Conservation (phyloP, 75 land plant species). For the Sequoiadendron giganteum region DNA sequence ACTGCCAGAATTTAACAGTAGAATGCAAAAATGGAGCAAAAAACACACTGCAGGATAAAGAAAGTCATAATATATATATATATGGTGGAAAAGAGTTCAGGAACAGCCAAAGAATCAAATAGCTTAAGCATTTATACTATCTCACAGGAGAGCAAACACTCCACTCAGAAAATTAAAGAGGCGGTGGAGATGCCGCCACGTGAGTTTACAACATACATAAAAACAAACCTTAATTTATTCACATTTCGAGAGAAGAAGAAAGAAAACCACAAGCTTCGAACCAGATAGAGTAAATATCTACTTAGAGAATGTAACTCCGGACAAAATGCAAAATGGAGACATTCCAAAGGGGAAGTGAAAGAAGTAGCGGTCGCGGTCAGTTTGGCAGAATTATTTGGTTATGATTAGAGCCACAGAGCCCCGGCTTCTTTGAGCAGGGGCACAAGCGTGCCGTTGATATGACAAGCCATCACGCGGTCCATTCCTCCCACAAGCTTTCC, state of each 20-base stretch:
- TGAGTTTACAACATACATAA: not conserved
- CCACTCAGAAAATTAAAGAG: not conserved
- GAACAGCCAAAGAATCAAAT: not conserved
- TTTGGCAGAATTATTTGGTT: not conserved
- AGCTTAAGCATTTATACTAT: not conserved
- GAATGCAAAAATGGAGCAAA: not conserved
- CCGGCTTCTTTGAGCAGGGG: conserved; percentile 75
- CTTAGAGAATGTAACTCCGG: not conserved
- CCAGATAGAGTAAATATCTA: not conserved
- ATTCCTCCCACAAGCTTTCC: conserved; percentile 70
- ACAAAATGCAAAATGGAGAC: conserved; percentile 8
- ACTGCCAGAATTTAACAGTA: not conserved
- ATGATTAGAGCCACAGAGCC: conserved; percentile 66
- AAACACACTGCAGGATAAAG: not conserved
- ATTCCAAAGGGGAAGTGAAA: not conserved
- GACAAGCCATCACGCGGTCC: conserved; percentile 71
- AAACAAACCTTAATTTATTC: not conserved
- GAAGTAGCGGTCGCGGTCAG: not conserved
- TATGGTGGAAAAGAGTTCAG: not conserved
- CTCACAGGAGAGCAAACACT: not conserved
- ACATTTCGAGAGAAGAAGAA: not conserved
- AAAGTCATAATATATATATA: not conserved
- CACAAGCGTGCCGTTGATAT: conserved; percentile 59
- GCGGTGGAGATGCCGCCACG: not conserved
- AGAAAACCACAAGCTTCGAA: not conserved